Base-by-base conservation (phyloP, 257 asterid genomes). In the Scutellaria baicalensis region DNA sequence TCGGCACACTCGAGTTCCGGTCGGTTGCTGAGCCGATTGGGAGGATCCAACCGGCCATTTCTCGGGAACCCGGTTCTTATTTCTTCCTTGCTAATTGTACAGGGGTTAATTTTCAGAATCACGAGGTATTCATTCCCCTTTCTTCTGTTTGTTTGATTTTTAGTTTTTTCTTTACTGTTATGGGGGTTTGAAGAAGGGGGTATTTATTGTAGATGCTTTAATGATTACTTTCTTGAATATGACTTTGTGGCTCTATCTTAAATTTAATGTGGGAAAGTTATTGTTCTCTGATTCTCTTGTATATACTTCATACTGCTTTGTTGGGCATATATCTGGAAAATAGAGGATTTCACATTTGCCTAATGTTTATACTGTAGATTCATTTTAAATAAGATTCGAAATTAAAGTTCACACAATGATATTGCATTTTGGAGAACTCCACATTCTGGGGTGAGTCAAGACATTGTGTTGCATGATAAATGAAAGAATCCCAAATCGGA, bases 1-100 rank as follows among this genome's bases (percentile, higher is more conserved):
- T 94, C 44, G 99, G 99, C 8, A 94, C 99, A 27, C 97, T 94
- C 4, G 99, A 94, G 66, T 94, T 94, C 84, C 90, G 99, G 68
- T 94, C 99, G 2, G 99, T 94, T 1, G 97, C 97, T 14, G 99
- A 94, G 78, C 97, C 97, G 51, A 86, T 94, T 47, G 93, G 90
- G 27, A 75, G 95, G 85, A 94, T 94, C 78, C 99, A 91, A 71
- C 97, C 97, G 31, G 99, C 97, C 10, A 86, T 94, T 59, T 94
- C 97, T 13, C 71, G 81, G 9, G 96, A 91, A 69, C 99, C 97
- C 45, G 90, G 87, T 69, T 94, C 99, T 5, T 94, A 40, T 70
- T 91, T 87, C 87, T 94, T 91, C 74, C 92, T 94, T 49, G 91
- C 99, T 14, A 89, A 91, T 55, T 94, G 96, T 66, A 82, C 66